Evolutionary conservation across 2,329 filamentous ascomycete species (phyloP).

Genomic region (Aspergillus pseudotamarii): DNA sequence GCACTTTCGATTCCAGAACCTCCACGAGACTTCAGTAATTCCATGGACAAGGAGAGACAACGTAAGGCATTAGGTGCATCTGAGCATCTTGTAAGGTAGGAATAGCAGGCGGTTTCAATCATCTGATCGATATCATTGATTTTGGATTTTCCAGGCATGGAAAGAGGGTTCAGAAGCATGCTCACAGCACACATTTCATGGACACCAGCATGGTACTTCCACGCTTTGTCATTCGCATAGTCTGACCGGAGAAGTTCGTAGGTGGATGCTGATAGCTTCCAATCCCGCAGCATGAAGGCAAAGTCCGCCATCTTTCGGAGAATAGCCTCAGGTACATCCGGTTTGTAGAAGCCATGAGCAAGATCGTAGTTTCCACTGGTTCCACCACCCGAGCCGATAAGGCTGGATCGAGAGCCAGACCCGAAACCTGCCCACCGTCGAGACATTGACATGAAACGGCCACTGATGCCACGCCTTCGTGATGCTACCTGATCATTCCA

Average conservation of each 20-base stretch:
- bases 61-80: constrained; percentile 80
- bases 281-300: constrained; percentile 95
- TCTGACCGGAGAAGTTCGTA: constrained; percentile 89
- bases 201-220: constrained; percentile 89
- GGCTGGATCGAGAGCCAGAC: constrained; percentile 61
- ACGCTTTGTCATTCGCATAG: constrained; percentile 93
- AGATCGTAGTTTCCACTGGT: constrained; percentile 71
- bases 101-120: constrained; percentile 89
- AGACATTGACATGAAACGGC: constrained; percentile 91
- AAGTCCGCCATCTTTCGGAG: constrained; percentile 95
- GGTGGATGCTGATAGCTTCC: constrained; percentile 86
- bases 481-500: constrained; percentile 99
- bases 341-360: constrained; percentile 76
- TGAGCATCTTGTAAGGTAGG: constrained; percentile 82
- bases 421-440: constrained; percentile 88
- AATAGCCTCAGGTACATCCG: constrained; percentile 82
- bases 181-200: constrained; percentile 94
- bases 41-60: constrained; percentile 73
- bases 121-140: constrained; percentile 81
- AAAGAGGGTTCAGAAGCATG: constrained; percentile 74
- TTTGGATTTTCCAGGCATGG: constrained; percentile 72
- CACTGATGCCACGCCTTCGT: constrained; percentile 80
- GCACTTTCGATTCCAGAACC: constrained; percentile 83
- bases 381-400: constrained; percentile 48
- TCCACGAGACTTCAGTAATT: constrained; percentile 79